Evolutionary conservation across 2,329 filamentous ascomycete species (phyloP).

Genomic region (Sphaerulina vaccinii): DNA sequence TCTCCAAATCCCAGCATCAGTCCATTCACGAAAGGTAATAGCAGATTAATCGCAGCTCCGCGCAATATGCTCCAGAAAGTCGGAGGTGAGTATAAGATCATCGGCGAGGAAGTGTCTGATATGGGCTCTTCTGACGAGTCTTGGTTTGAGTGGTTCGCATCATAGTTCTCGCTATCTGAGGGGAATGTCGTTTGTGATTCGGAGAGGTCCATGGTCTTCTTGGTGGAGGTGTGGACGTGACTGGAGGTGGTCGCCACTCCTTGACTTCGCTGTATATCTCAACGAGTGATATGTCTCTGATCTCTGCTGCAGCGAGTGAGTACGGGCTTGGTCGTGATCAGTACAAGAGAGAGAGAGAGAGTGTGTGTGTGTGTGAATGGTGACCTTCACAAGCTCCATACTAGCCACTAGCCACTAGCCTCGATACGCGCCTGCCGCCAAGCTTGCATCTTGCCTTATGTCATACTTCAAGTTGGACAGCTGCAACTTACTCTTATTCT

Average conservation of each 20-base stretch:
- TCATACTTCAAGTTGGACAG: not conserved
- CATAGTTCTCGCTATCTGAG: slow-evolving; percentile 82
- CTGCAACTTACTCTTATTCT: slow-evolving; percentile 7
- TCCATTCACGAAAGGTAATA: slow-evolving; percentile 94
- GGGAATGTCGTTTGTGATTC: slow-evolving; percentile 74
- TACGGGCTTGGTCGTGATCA: too few relatives aligned
- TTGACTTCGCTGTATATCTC: too few relatives aligned
- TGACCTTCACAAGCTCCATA: not conserved
- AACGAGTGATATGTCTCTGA: too few relatives aligned
- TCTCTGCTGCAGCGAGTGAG: too few relatives aligned
- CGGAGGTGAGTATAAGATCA: slow-evolving; percentile 86
- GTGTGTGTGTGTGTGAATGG: not conserved
- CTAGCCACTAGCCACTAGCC: not conserved
- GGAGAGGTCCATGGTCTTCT: slow-evolving; percentile 48
- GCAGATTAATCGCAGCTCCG: slow-evolving; percentile 90
- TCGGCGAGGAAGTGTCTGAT: slow-evolving; percentile 62
- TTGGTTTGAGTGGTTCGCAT: slow-evolving; percentile 47
- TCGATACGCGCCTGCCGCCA: not conserved
- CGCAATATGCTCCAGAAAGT: slow-evolving; percentile 82
- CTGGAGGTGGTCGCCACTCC: too few relatives aligned
- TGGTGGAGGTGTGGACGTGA: not conserved
- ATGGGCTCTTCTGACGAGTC: slow-evolving; percentile 61
- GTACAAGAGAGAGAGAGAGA: too few relatives aligned
- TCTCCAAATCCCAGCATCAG: slow-evolving; percentile 98
- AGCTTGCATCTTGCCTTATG: not conserved